Base-by-base conservation (phyloP, 108 stramenopile genomes). In the Discostella pseudostelligera region DNA sequence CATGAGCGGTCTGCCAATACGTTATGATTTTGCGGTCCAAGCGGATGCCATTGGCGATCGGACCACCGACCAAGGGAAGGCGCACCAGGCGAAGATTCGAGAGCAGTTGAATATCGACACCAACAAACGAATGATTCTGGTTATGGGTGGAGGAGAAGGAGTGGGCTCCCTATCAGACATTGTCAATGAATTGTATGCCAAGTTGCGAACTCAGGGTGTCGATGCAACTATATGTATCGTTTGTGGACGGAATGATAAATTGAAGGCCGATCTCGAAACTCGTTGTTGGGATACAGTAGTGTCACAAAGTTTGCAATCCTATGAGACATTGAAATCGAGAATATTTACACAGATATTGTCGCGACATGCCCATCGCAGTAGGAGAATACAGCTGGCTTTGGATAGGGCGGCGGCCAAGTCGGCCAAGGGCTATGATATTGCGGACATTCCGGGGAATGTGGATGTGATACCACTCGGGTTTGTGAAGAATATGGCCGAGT, bases 61-160 rank as follows among this genome's bases (percentile, higher is more conserved):
- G 14, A 87, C 78, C 1, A 71, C 78, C 8, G 47, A 58, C 13
- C 49, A 62, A 54, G 86, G 88, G 22, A 78, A 66, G 35, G 74
- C 56, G 16, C 85, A 88, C 39, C 84, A 85, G 50, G 24, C 20
- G 20, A 49, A 50, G 8, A 73, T 82, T 12, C 59, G 80, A 49
- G 58, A 67, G 26, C 48, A 73, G 60, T 81, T 97, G 11, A 83
- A 83, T 7, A 66, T 96, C 22, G 74, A 81, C 14, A 44, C 65
- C 0, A 67, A 72, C 13, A 85, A 81, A 39, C 83, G 84, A 60
- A 76, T 92, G 79, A 82, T 96, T 13, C 65, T 97, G 25, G 85
- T 98, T 44, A 94, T 96, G 89, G 96, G 97, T 9, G 97, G 97
- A 8, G 97, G 96, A 21, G 97, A 97, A 72, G 97, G 96, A 6